phyloP scores from a whole-genome alignment of 2,329 filamentous ascomycete genomes.

The Epichloe gansuensis region DNA sequence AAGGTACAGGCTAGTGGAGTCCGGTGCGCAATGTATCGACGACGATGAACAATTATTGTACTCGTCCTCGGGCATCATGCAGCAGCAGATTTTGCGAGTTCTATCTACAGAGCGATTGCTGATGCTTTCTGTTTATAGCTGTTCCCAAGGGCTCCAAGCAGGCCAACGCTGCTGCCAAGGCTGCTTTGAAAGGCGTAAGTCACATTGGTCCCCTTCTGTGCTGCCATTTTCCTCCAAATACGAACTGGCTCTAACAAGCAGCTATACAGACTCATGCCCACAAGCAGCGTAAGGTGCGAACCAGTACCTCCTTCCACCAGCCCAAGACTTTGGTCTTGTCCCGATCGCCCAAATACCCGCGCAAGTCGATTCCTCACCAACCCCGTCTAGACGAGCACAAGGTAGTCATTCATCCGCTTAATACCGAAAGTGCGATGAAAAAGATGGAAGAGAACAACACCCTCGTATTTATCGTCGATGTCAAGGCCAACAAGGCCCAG shows the following conservation, averaged over 20 bases:
- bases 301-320: slow-evolving; percentile 89
- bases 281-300: slow-evolving; percentile 88
- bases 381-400: slow-evolving; percentile 95
- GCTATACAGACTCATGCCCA: slow-evolving; percentile 40
- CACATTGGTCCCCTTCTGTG: not conserved
- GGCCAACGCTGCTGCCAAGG: slow-evolving; percentile 90
- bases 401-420: slow-evolving; percentile 94
- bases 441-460: slow-evolving; percentile 99
- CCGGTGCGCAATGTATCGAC: slow-evolving; percentile 5
- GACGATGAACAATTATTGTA: slow-evolving; percentile 4
- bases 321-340: slow-evolving; percentile 93
- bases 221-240: not conserved
- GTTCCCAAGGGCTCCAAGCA: slow-evolving; percentile 61
- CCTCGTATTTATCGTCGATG: slow-evolving; percentile 90
- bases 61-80: slow-evolving; percentile 40
- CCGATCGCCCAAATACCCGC: slow-evolving; percentile 88
- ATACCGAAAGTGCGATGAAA: slow-evolving; percentile 99
- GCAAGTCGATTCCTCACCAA: slow-evolving; percentile 83
- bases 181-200: slow-evolving; percentile 91
- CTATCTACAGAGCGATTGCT: slow-evolving; percentile 59
- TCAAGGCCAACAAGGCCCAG: slow-evolving; percentile 99
- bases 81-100: slow-evolving; percentile 70
- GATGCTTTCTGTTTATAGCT: slow-evolving; percentile 49
- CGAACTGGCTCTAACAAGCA: not conserved
- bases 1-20: slow-evolving; percentile 31